Percentiles rank a stretch among this genome's conserved stretches.
phyloP scores from a whole-genome alignment of 2,329 filamentous ascomycete genomes.

The Arthrobotrys conoides region DNA sequence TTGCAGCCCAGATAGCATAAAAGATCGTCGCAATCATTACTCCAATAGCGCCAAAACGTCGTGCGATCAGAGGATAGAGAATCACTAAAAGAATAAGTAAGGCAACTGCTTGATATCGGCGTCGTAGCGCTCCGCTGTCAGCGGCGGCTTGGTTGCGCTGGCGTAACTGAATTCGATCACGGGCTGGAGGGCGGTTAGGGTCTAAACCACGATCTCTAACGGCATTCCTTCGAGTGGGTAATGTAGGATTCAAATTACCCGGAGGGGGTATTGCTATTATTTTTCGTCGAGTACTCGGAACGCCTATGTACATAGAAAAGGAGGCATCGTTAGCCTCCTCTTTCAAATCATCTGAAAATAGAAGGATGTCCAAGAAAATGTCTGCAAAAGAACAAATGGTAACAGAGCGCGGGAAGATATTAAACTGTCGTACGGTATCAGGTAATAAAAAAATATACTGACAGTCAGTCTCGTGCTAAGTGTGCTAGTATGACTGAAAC shows the following conservation, averaged over 20 bases:
- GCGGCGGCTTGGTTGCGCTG: slow-evolving; percentile 11
- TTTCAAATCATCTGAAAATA: slow-evolving; percentile 26
- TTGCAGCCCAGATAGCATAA: slow-evolving; percentile 31
- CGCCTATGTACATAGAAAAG: slow-evolving; percentile 52
- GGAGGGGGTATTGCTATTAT: slow-evolving; percentile 8
- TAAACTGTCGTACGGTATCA: background rate
- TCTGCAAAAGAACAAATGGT: background rate
- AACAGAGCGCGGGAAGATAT: background rate
- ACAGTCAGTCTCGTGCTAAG: slow-evolving; percentile 3
- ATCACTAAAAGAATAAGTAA: slow-evolving; percentile 18
- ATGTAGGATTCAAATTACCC: slow-evolving; percentile 1
- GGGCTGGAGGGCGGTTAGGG: background rate
- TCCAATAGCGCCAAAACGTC: slow-evolving; percentile 25
- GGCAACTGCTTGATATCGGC: slow-evolving; percentile 7
- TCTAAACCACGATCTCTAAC: slow-evolving; percentile 13
- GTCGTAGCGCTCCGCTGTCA: background rate
- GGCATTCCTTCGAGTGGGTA: slow-evolving; percentile 1
- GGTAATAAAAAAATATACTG: slow-evolving; percentile 4
- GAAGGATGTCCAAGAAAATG: slow-evolving; percentile 26
- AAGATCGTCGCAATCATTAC: slow-evolving; percentile 23
- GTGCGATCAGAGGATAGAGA: slow-evolving; percentile 29
- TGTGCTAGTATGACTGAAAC: background rate
- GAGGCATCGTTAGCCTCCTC: slow-evolving; percentile 48
- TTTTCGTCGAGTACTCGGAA: slow-evolving; percentile 24
- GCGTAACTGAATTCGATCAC: slow-evolving; percentile 19